Evolutionary conservation across 2,329 filamentous ascomycete species (phyloP).

Genomic region (Ophiostoma sp.): DNA sequence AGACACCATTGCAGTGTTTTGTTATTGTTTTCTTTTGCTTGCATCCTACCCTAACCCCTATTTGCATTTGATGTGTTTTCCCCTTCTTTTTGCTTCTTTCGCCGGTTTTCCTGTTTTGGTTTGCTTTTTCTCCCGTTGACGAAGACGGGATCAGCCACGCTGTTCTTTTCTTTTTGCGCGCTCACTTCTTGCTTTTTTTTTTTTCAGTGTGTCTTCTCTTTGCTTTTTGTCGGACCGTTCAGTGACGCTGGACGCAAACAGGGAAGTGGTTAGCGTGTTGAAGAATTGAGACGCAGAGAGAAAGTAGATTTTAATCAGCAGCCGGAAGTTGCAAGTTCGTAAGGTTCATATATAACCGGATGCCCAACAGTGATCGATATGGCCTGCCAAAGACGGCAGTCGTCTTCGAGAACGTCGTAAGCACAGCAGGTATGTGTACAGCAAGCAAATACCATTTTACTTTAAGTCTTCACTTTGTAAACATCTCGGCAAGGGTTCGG

Average conservation of each 20-base stretch:
- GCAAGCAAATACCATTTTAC: too few relatives aligned
- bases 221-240: not conserved
- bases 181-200: not conserved
- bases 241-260: not conserved
- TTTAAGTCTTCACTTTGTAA: not conserved
- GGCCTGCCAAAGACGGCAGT: too few relatives aligned
- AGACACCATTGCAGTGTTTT: not conserved
- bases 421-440: too few relatives aligned
- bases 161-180: not conserved
- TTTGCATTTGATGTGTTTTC: not conserved
- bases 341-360: too few relatives aligned
- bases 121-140: not conserved
- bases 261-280: not conserved
- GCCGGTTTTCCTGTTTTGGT: not conserved
- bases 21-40: not conserved
- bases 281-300: not conserved
- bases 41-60: not conserved
- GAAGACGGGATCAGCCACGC: not conserved
- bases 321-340: too few relatives aligned
- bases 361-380: too few relatives aligned
- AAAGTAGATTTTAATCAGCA: not conserved
- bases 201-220: not conserved
- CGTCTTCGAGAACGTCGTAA: too few relatives aligned
- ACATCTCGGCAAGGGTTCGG: slow-evolving; percentile 11
- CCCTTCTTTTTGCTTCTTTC: not conserved